These are phyloP conservation scores for Gentiana dahurica DNA, from an alignment of 257 asterid genomes.

Conservation along the genomic window DNA sequence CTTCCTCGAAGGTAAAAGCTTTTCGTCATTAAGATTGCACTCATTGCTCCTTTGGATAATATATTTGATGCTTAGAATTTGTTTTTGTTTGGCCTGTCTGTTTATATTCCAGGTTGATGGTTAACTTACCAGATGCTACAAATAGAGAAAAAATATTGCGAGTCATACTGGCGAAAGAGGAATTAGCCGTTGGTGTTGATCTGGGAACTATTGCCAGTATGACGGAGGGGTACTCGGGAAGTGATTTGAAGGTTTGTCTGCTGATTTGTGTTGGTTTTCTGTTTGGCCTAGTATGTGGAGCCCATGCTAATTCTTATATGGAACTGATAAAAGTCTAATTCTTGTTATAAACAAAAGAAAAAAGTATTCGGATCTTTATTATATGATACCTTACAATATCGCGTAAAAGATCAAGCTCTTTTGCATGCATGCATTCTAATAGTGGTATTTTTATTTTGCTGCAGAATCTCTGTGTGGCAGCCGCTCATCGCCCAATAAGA, in stretches of 20 bases:
- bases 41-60: neutral
- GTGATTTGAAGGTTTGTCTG: constrained; percentile 83
- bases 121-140: constrained; percentile 85
- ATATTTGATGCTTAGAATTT: neutral
- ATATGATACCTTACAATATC: no score
- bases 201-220: constrained; percentile 69
- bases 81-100: neutral
- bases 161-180: constrained; percentile 84
- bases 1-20: constrained; percentile 68
- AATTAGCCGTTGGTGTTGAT: constrained; percentile 66
- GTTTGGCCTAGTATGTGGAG: neutral
- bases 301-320: neutral
- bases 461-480: constrained; percentile 87
- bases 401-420: neutral
- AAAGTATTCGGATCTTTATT: no score
- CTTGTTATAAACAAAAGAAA: no score
- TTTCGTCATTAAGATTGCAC: neutral
- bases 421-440: neutral
- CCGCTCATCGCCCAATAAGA: constrained; percentile 90
- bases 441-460: neutral
- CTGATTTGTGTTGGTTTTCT: neutral
- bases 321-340: no score
- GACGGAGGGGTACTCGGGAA: constrained; percentile 96
- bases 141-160: constrained; percentile 77
- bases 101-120: constrained; percentile 59